phyloP scores from a whole-genome alignment of 2,329 filamentous ascomycete genomes.

The Ascochyta koolunga region DNA sequence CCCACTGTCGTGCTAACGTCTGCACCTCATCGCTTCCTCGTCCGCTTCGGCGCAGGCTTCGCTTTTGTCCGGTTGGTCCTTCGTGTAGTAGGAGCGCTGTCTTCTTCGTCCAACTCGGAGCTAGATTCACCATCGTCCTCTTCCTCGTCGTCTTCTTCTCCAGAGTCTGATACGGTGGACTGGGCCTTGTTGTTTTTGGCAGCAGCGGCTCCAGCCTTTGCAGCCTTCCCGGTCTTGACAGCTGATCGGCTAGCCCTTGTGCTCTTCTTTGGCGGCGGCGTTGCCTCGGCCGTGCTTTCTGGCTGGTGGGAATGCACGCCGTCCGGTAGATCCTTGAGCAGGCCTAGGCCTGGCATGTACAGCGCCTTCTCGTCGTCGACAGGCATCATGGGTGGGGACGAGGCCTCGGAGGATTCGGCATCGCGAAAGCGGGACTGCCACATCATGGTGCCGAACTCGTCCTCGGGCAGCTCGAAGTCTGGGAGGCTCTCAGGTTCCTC shows the following conservation, averaged over 20 bases:
- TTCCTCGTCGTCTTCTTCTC: conserved; percentile 49
- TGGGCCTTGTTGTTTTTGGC: conserved; percentile 41
- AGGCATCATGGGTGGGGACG: conserved; percentile 40
- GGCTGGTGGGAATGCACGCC: conserved; percentile 35
- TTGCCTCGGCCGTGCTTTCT: conserved; percentile 38
- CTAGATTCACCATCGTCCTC: conserved; percentile 41
- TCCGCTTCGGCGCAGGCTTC: conserved; percentile 37
- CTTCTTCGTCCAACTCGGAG: conserved; percentile 39
- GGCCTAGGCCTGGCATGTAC: conserved; percentile 40
- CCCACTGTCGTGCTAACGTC: background rate
- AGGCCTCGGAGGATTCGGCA: conserved; percentile 32
- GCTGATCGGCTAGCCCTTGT: conserved; percentile 34
- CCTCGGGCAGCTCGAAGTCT: conserved; percentile 52
- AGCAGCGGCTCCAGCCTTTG: conserved; percentile 29
- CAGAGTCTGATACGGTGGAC: conserved; percentile 39
- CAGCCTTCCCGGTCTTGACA: conserved; percentile 30
- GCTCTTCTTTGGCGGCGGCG: conserved; percentile 39
- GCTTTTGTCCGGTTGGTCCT: conserved; percentile 38
- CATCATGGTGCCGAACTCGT: conserved; percentile 52
- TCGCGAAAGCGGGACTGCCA: conserved; percentile 50
- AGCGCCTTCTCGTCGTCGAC: conserved; percentile 41
- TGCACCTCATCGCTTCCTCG: conserved; percentile 31
- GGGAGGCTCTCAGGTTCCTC: conserved; percentile 40
- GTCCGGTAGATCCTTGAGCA: conserved; percentile 41
- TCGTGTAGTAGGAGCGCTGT: conserved; percentile 42